Conservation (phyloP, 2,329 filamentous ascomycete genomes). For the Verticillium dahliae region DNA sequence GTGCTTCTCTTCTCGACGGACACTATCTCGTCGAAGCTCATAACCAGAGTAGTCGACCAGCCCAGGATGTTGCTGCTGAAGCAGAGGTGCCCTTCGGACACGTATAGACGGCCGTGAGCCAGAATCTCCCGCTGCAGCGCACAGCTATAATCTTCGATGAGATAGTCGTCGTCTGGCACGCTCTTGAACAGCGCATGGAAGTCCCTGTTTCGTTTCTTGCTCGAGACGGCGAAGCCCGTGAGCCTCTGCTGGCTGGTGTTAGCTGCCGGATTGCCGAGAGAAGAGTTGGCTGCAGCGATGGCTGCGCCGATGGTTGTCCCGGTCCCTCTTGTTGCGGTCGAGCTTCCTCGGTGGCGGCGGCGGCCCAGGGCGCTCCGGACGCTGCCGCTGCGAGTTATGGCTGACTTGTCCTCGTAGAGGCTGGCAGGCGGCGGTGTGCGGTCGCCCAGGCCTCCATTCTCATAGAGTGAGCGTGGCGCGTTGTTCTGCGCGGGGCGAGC, state of each 20-base stretch:
- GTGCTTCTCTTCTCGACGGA: slow-evolving; percentile 96
- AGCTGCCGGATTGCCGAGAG: slow-evolving; percentile 58
- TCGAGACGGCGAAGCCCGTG: slow-evolving; percentile 92
- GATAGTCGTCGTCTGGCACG: slow-evolving; percentile 93
- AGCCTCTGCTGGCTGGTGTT: slow-evolving; percentile 65
- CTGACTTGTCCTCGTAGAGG: slow-evolving; percentile 55
- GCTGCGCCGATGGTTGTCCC: slow-evolving; percentile 64
- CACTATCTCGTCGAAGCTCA: slow-evolving; percentile 97
- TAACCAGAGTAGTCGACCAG: slow-evolving; percentile 95
- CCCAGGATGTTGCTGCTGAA: slow-evolving; percentile 99
- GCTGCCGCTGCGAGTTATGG: slow-evolving; percentile 58
- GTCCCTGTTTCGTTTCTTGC: slow-evolving; percentile 91
- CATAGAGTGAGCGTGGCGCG: slow-evolving; percentile 41
- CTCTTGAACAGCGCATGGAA: slow-evolving; percentile 93
- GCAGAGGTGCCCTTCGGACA: slow-evolving; percentile 94
- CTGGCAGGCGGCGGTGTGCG: slow-evolving; percentile 61
- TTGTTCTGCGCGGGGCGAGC: slow-evolving; percentile 5
- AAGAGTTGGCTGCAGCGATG: slow-evolving; percentile 62
- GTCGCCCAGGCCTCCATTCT: slow-evolving; percentile 44
- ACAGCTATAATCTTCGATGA: slow-evolving; percentile 98
- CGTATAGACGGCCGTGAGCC: slow-evolving; percentile 86
- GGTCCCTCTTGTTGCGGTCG: slow-evolving; percentile 57
- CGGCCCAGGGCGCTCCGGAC: slow-evolving; percentile 53
- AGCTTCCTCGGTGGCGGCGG: slow-evolving; percentile 71
- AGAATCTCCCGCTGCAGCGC: slow-evolving; percentile 93